Evolutionary conservation across 371 early-diverging fungal species (phyloP).

Genomic region (Zychaea mexicana): DNA sequence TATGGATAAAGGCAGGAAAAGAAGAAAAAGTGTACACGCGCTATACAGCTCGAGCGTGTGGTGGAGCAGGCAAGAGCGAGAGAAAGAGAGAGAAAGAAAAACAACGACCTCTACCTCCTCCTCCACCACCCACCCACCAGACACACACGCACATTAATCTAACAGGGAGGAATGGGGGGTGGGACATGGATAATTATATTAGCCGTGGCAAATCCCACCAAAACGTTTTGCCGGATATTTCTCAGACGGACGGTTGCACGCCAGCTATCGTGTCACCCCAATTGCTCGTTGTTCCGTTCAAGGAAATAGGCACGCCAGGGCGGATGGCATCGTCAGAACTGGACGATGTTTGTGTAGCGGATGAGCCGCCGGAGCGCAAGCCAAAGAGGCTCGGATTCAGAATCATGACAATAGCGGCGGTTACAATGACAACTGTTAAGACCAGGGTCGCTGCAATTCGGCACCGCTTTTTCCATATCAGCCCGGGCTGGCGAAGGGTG

Average conservation of each 20-base stretch:
- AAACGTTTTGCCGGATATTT: background rate
- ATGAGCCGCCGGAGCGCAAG: slow-evolving; percentile 23
- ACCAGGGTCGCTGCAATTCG: slow-evolving; percentile 41
- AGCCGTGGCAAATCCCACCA: background rate
- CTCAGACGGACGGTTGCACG: background rate
- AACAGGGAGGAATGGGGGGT: too few species aligned
- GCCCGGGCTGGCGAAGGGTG: background rate
- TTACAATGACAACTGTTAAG: slow-evolving; percentile 27
- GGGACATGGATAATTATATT: background rate
- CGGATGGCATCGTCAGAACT: slow-evolving; percentile 27
- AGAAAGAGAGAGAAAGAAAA: too few species aligned
- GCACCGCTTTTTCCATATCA: slow-evolving; percentile 47
- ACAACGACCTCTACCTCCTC: too few species aligned
- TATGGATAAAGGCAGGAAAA: background rate
- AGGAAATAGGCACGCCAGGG: slow-evolving; percentile 48
- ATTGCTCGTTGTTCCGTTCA: slow-evolving; percentile 32
- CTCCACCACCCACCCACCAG: too few species aligned
- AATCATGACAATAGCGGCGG: slow-evolving; percentile 34
- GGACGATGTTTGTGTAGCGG: slow-evolving; percentile 36
- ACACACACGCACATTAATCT: background rate
- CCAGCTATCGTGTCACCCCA: slow-evolving; percentile 40
- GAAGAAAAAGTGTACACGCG: background rate
- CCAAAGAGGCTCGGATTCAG: slow-evolving; percentile 40
- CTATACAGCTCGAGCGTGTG: too few species aligned
- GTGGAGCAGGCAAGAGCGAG: too few species aligned